Conservation (phyloP, 441 rosid genomes). For the Codiaeum variegatum region DNA sequence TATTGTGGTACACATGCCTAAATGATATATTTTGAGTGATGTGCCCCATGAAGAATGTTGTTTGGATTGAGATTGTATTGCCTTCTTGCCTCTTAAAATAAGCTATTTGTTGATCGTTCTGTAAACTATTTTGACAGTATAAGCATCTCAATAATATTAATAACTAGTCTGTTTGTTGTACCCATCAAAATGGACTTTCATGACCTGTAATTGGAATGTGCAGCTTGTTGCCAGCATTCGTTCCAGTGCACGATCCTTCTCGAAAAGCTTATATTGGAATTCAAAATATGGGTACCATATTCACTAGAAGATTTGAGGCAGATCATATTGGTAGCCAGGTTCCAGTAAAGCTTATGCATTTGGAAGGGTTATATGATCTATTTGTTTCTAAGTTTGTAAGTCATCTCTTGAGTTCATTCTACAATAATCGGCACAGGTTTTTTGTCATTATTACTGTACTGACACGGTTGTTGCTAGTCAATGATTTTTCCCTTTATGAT, state of each 20-base stretch:
- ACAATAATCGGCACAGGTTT: constrained; percentile 6
- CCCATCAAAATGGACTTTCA: constrained; percentile 2
- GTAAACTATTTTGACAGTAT: not conserved
- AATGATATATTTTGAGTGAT: not conserved
- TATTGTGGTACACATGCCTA: constrained; percentile 6
- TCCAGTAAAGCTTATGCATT: constrained; percentile 93
- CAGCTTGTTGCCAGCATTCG: constrained; percentile 98
- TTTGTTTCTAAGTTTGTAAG: constrained; percentile 98
- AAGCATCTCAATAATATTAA: constrained; percentile 1
- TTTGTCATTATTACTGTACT: constrained; percentile 3
- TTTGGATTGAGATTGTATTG: not conserved
- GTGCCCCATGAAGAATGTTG: not conserved
- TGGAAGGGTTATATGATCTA: constrained; percentile 93
- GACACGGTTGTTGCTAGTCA: not conserved
- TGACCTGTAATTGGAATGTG: constrained; percentile 26
- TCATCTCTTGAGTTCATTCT: constrained; percentile 17
- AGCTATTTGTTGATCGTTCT: not conserved
- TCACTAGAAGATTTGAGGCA: constrained; percentile 92
- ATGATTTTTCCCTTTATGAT: not conserved
- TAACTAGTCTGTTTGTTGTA: constrained; percentile 11
- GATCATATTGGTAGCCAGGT: constrained; percentile 94
- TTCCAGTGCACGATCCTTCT: constrained; percentile 97
- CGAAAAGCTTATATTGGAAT: constrained; percentile 90
- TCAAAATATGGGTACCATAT: constrained; percentile 90
- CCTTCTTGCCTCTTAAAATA: not conserved